Base-by-base conservation (phyloP, 257 asterid species). In the Cynanchum wilfordii region DNA sequence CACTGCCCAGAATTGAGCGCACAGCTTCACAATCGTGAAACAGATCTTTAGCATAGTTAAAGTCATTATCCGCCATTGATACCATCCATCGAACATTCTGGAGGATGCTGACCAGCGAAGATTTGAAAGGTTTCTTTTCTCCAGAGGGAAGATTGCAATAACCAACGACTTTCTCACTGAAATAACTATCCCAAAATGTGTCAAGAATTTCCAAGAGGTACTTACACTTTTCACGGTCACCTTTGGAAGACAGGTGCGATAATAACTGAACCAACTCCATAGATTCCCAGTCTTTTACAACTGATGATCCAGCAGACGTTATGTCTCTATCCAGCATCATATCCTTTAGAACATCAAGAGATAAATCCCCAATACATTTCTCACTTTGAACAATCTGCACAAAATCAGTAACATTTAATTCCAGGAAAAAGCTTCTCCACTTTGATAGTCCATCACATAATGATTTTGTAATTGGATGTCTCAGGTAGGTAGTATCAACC, bases 351-450 rank as follows among this genome's bases (percentile, higher is more conserved):
- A 68, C 66, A 63, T 70, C 73, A 66, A 70, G 71, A 66, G 87
- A 70, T 16, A 79, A 55, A 65, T 84, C 93, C 51, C 80, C 76
- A 80, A 79, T 82, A 75, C 83, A 74, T 79, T 84, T 91, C 77
- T 82, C 86, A n/a, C 84, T 81, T 69, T 86, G 86, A 88, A 86
- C 85, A 42, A 88, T 79, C 77, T 82, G 84, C 77, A 92, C 97
- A 79, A 92, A 95, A 82, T 95, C 99, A 72, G 93, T 95, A 63
- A 85, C 82, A 62, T 96, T 97, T 69, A 95, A 73, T 76, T 87
- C 97, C 81, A 82, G 86, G 72, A 95, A 85, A 78, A 95, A 90
- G 62, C 59, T 82, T 75, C 97, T 87, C 99, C 99, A 95, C 85
- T 87, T 92, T 72, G 76, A 67, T 67, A 77, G 73, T 80, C 96